A percentile compares a stretch with the other conserved stretches of the same genome.
Conservation (phyloP, 768 basidiomycete genomes). For the Galerina marginata region DNA sequence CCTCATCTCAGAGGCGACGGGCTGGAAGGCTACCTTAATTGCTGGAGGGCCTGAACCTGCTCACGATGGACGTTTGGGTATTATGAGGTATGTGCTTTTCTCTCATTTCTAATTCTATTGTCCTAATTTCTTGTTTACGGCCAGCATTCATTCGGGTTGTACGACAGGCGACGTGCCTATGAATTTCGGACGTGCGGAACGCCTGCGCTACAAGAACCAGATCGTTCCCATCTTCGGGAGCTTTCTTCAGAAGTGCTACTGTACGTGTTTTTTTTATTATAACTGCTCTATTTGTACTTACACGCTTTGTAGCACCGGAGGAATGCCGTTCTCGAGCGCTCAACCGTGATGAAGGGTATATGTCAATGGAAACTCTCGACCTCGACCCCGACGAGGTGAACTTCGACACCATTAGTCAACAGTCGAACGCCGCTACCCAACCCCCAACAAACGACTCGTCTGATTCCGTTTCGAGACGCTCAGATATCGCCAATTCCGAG, state of each 20-base stretch:
- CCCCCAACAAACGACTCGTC: no score
- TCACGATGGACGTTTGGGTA: slow-evolving; percentile 5
- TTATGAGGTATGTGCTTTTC: slow-evolving; percentile 7
- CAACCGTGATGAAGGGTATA: no score
- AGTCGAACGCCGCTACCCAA: no score
- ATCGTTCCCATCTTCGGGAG: slow-evolving; percentile 11
- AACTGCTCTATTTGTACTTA: background rate
- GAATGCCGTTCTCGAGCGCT: background rate
- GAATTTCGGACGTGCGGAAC: slow-evolving; percentile 20
- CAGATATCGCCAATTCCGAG: no score
- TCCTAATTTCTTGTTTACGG: no score
- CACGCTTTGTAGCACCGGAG: background rate
- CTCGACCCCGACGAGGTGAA: no score
- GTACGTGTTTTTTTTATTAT: slow-evolving; percentile 9
- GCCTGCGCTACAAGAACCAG: slow-evolving; percentile 5
- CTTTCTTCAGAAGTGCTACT: slow-evolving; percentile 16
- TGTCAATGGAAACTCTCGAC: no score
- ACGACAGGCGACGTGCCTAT: slow-evolving; percentile 16
- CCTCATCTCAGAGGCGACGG: slow-evolving; percentile 7
- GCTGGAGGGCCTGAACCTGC: slow-evolving; percentile 22
- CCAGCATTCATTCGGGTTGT: slow-evolving; percentile 19
- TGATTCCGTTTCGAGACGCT: no score
- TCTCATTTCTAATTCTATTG: background rate
- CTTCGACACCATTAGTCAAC: no score
- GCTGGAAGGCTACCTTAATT: slow-evolving; percentile 7